Conservation (phyloP, 768 basidiomycete genomes). For the Harrya chromipes region DNA sequence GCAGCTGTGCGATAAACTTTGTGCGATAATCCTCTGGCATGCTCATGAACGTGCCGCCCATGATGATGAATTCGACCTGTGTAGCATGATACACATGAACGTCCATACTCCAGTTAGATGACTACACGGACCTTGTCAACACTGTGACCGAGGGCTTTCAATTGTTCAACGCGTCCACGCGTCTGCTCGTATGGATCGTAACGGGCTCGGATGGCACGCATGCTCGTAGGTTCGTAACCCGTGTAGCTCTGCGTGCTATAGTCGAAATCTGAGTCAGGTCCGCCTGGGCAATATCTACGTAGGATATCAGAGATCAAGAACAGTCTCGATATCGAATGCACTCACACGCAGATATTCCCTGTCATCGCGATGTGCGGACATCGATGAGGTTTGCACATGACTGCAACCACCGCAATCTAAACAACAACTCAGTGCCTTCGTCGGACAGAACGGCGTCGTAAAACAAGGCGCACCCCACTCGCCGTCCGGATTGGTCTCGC, state of each 20-base stretch:
- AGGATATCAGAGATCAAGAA: constrained; percentile 6
- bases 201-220: constrained; percentile 96
- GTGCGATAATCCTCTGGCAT: constrained; percentile 96
- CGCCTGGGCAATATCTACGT: constrained; percentile 91
- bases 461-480: constrained; percentile 66
- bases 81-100: not conserved
- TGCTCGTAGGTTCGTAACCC: constrained; percentile 95
- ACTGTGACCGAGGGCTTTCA: constrained; percentile 92
- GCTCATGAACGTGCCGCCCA: constrained; percentile 99
- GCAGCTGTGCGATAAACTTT: constrained; percentile 92
- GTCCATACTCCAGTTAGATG: not conserved
- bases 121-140: constrained; percentile 82
- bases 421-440: not conserved
- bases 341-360: constrained; percentile 97
- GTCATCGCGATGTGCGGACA: constrained; percentile 99
- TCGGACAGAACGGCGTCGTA: not conserved
- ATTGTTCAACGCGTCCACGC: constrained; percentile 89
- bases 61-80: constrained; percentile 87
- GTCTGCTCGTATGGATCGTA: constrained; percentile 99
- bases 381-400: constrained; percentile 99
- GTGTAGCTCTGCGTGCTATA: constrained; percentile 98
- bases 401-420: constrained; percentile 96
- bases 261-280: constrained; percentile 99
- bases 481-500: constrained; percentile 96
- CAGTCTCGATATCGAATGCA: constrained; percentile 1